Conservation (phyloP, 768 basidiomycete species). For the Lyophyllum decastes region DNA sequence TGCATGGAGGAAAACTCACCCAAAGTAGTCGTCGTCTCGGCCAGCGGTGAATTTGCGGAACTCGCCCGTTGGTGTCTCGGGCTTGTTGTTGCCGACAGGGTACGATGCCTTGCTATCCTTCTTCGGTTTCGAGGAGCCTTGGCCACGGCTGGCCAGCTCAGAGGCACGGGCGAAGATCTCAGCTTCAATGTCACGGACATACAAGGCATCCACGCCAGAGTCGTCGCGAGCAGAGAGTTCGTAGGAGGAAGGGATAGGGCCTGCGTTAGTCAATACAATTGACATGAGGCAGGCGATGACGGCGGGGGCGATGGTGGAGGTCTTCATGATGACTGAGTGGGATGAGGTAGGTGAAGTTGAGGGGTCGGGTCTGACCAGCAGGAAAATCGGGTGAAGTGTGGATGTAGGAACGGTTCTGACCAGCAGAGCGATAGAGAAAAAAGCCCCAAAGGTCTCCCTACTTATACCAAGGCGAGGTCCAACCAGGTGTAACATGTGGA, state of each 20-base stretch:
- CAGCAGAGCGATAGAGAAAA: slow-evolving; percentile 7
- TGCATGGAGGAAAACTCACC: not conserved
- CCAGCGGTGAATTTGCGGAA: not conserved
- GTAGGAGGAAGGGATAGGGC: not conserved
- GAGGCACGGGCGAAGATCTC: slow-evolving; percentile 2
- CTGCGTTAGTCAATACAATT: not conserved
- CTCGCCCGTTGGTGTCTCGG: not conserved
- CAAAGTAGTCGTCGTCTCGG: not conserved
- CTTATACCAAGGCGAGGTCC: not conserved
- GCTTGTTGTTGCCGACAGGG: not conserved
- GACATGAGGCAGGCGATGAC: slow-evolving; percentile 12
- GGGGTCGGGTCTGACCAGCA: slow-evolving; percentile 1
- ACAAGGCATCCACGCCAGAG: not conserved
- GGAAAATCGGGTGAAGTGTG: not conserved
- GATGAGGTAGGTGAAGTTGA: not conserved
- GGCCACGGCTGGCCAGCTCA: not conserved
- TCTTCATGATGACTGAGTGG: slow-evolving; percentile 1
- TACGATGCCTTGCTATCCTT: not conserved
- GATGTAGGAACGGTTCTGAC: not conserved
- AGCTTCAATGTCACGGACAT: slow-evolving; percentile 6
- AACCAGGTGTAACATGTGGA: too few relatives aligned
- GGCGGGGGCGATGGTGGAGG: slow-evolving; percentile 8
- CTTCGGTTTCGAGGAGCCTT: not conserved
- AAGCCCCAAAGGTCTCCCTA: not conserved
- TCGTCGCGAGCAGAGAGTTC: not conserved